Evolutionary conservation across 2,329 filamentous ascomycete species (phyloP).

Genomic region (Neonectria ditissima): DNA sequence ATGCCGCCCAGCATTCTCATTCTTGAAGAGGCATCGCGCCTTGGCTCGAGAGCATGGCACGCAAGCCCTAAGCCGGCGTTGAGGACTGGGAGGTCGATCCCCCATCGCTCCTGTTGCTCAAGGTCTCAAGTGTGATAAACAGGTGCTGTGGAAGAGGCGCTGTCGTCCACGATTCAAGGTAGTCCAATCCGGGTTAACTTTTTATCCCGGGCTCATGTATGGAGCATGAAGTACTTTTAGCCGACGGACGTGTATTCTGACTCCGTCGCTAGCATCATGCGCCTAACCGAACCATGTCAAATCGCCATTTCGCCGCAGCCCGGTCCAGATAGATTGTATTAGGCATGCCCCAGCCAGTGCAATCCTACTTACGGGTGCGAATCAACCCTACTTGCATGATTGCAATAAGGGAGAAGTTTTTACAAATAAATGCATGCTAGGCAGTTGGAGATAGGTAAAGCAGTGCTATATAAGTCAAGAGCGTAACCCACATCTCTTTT

Average conservation of each 20-base stretch:
- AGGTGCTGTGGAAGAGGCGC: constrained; percentile 4
- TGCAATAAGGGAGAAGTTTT: no score
- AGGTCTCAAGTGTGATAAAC: background rate
- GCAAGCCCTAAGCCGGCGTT: constrained; percentile 47
- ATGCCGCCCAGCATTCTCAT: constrained; percentile 36
- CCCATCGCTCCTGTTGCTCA: constrained; percentile 18
- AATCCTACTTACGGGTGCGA: no score
- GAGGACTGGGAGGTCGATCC: constrained; percentile 42
- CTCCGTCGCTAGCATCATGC: background rate
- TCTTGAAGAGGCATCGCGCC: constrained; percentile 46
- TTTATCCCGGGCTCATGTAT: no score
- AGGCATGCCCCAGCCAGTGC: background rate
- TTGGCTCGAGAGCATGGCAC: constrained; percentile 46
- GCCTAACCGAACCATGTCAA: background rate
- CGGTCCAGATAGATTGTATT: background rate
- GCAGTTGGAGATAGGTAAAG: background rate
- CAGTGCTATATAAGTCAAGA: background rate
- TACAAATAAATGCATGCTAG: background rate
- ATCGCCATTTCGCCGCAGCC: background rate
- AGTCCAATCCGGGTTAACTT: background rate
- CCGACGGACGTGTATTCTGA: background rate
- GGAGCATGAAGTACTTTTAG: no score
- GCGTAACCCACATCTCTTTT: background rate
- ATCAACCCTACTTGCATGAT: background rate
- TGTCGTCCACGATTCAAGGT: background rate